Evolutionary conservation across 768 basidiomycete species (phyloP), one percentile per base, ranked within the genome.

Genomic region (Tylopilus sp.): DNA sequence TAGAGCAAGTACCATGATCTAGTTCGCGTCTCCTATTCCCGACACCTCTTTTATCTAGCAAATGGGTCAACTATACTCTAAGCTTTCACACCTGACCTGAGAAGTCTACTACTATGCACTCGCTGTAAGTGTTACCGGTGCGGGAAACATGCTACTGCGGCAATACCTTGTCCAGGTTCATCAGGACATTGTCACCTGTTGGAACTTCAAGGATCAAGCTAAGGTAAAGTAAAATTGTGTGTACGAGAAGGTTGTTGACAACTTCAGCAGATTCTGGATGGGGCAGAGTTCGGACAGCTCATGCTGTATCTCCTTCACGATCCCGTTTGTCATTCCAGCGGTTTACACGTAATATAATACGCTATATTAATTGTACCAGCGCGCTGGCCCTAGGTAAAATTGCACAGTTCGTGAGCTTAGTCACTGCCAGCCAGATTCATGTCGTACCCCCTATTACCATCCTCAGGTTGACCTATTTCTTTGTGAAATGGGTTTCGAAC

Each of bases 401-500:
- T 7, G 22, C 22, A 2, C 43, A 51, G 2, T 55, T 55, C 36
- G 54, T 55, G 24, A 41, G 1, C 37, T 19, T 55, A 31, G 29
- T 55, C 13, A 46, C 29, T 2, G 38, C 44, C 24, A 55, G 36
- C 26, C 41, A 44, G 12, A 34, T 55, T 6, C 54, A 36, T 7
- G 29, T 51, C 6, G 54, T 38, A 5, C 37, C 44, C 12, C 54
- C 49, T 7, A 49, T 51, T 6, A 31, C 54, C 11, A 46, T 55
- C 24, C 44, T 55, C 6, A 49, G 54, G 12, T 41, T 55, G 11
- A 24, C 45, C 8, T 55, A 29, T 8, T 40, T 46, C 21, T 52
- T 52, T 6, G 44, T 55, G n/a, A 34, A 45, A 34, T 55, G 53
- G 53, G 43, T 54, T n/a, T 38, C 44, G 19, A 22, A 52, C 19